These are phyloP conservation scores for Sedum album DNA, from an alignment of 164 flowering plant species.

Conservation along the genomic window DNA sequence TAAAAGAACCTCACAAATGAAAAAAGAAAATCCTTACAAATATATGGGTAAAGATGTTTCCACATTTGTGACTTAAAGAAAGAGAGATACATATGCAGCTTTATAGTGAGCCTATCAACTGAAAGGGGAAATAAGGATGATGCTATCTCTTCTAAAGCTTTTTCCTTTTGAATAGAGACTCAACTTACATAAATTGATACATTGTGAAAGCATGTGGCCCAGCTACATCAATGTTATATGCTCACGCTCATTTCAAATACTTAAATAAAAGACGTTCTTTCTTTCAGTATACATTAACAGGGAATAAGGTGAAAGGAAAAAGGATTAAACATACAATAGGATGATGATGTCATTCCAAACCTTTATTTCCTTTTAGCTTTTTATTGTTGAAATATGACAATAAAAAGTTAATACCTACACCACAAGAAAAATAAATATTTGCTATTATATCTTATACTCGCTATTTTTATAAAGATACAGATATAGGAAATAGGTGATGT, in stretches of 20 bases:
- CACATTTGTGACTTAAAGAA: background rate
- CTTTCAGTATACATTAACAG: background rate
- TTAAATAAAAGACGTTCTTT: constrained; percentile 7
- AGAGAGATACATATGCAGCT: background rate
- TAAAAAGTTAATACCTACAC: too few species aligned
- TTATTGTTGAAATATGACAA: too few species aligned
- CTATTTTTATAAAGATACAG: too few species aligned
- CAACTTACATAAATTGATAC: constrained; percentile 10
- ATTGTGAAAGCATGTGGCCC: background rate
- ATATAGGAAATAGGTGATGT: too few species aligned
- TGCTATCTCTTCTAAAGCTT: background rate
- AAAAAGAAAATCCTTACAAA: constrained; percentile 11
- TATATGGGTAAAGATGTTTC: constrained; percentile 7
- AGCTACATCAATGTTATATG: constrained; percentile 9
- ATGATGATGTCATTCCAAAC: background rate
- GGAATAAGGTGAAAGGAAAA: background rate
- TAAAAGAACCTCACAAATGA: background rate
- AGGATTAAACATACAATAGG: background rate
- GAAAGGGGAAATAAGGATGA: too few species aligned
- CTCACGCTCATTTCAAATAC: background rate
- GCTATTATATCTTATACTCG: too few species aligned
- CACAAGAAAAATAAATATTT: too few species aligned
- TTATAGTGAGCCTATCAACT: constrained; percentile 12
- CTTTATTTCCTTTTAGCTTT: too few species aligned
- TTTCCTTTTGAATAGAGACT: background rate